Evolutionary conservation across 495 filamentous ascomycete species (phyloP), one percentile per base, ranked within the genome.

Genomic region (Hapsidospora chrysogenum): DNA sequence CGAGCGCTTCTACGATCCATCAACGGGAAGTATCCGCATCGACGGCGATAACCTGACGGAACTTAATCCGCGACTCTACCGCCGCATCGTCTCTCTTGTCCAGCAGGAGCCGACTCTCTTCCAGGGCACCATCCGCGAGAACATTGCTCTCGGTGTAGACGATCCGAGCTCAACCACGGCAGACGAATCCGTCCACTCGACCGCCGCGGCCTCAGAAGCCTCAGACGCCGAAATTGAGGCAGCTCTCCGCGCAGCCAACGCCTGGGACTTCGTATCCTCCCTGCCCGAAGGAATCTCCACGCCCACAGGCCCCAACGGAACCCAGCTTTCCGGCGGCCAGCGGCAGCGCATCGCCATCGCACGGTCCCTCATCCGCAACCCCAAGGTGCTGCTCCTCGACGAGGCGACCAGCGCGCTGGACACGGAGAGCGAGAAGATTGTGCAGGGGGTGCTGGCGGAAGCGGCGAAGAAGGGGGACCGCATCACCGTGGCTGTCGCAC

Each of bases 361-460:
- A 4, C 55, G 76, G 13, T 74, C 75, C 3, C 52, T 78, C 9
- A 61, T 85, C 17, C 68, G 77, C 29, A 60, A 83, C 35, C 76
- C 82, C 0, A 60, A 64, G 9, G 67, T 89, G 26, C 56, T 89
- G 18, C 61, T 89, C 8, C 55, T 89, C n/a, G 81, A 87, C 43
- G 80, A 87, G 45, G 74, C 78, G 8, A 84, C 80, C 0, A 66
- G 51, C 17, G 67, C 71, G 1, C 46, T 83, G 13, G 77, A 77
- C 43, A 52, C 68, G 0, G 49, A 64, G 38, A 53, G 47, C 0
- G 63, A 69, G 39, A 45, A 45, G 23, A 30, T 57, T 8, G 53
- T 61, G 0, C 57, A 61, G 33, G 35, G 35, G 9, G 58, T 50
- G 0, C 36, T 63, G 8, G 47, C 56, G 4, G 40, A 46, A 16